Conservation (phyloP, 805 yeast species). For the Saccharomycopsis selenospora region DNA sequence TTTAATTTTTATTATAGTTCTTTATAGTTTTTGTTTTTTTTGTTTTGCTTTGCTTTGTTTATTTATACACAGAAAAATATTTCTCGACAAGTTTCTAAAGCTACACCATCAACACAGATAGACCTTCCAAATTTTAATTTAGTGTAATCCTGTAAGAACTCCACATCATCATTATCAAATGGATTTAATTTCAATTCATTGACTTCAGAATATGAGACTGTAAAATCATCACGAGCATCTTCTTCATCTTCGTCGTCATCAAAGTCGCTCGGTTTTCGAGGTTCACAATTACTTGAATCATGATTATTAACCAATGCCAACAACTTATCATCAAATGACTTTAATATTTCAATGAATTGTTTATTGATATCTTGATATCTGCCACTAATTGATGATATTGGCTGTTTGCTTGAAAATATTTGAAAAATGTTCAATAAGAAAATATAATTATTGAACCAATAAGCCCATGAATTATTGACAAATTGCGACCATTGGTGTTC, state of each 20-base stretch:
- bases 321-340: background rate
- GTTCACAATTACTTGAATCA: background rate
- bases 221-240: background rate
- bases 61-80: background rate
- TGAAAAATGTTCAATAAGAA: conserved; percentile 1
- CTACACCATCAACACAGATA: background rate
- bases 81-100: background rate
- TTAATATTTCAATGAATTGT: background rate
- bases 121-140: background rate
- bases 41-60: too few relatives aligned
- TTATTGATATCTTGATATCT: background rate
- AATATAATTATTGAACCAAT: background rate
- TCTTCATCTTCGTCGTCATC: background rate
- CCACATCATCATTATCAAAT: conserved; percentile 8
- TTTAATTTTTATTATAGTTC: too few relatives aligned
- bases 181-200: conserved; percentile 14
- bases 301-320: background rate
- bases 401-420: background rate
- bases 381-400: conserved; percentile 1
- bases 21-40: too few relatives aligned
- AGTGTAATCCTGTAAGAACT: conserved; percentile 5
- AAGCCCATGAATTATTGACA: conserved; percentile 13
- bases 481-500: background rate
- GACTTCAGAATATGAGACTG: conserved; percentile 10
- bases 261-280: background rate